Evolutionary conservation across 2,329 filamentous ascomycete species (phyloP).

Genomic region (Exophiala xenobiotica): DNA sequence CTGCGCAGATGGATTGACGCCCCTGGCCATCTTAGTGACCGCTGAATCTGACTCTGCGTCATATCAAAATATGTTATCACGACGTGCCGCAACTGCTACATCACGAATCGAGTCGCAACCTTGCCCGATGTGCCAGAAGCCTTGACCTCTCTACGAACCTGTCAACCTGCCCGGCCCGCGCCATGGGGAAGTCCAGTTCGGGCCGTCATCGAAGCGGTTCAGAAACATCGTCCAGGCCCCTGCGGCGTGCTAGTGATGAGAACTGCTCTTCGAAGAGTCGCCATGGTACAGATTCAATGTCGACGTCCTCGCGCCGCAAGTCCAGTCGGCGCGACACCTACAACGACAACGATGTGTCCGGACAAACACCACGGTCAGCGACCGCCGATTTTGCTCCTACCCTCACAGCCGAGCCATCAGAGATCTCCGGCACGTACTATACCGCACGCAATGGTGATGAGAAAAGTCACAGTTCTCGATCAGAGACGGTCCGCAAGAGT

Average conservation of each 20-base stretch:
- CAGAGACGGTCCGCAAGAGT: slow-evolving; percentile 4
- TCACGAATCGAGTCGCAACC: slow-evolving; percentile 1
- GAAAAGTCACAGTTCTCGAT: neutral
- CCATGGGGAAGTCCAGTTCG: slow-evolving; percentile 29
- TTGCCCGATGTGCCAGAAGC: slow-evolving; percentile 13
- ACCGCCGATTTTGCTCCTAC: slow-evolving; percentile 5
- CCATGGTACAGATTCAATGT: slow-evolving; percentile 13
- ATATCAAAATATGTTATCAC: slow-evolving; percentile 10
- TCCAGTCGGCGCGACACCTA: slow-evolving; percentile 18
- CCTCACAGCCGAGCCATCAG: slow-evolving; percentile 18
- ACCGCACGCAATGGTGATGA: neutral
- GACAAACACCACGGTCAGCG: neutral
- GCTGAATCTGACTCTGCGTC: neutral
- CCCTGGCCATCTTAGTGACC: slow-evolving; percentile 5
- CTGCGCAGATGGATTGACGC: neutral
- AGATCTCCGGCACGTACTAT: slow-evolving; percentile 10
- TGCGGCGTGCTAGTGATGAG: slow-evolving; percentile 21
- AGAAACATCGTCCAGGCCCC: slow-evolving; percentile 22
- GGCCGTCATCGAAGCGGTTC: slow-evolving; percentile 24
- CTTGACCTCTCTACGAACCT: slow-evolving; percentile 17
- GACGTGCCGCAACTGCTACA: neutral
- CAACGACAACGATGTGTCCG: slow-evolving; percentile 7
- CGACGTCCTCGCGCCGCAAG: slow-evolving; percentile 24
- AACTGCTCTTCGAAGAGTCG: slow-evolving; percentile 10
- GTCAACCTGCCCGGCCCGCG: slow-evolving; percentile 10